Conservation (phyloP, 139 green algal species). For the Chlamydomonas sp. region DNA sequence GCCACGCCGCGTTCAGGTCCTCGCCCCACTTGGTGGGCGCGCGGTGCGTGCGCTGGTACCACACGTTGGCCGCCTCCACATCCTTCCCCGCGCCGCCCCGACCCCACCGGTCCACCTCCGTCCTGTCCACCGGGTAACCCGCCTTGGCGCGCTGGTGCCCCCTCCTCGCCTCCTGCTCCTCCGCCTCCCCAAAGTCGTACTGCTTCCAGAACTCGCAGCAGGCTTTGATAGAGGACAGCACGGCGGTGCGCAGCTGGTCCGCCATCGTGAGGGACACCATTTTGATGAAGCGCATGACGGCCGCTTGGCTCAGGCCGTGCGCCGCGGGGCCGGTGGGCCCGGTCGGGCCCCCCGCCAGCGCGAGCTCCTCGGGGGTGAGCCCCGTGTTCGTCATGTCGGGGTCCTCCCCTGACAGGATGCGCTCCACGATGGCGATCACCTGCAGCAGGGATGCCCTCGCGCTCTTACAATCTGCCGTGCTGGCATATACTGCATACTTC, state of each 20-base stretch:
- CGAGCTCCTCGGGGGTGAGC: conserved; percentile 1
- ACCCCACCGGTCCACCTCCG: neutral
- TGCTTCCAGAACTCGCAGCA: conserved; percentile 63
- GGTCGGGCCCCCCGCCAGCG: neutral
- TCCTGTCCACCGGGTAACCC: conserved; percentile 30
- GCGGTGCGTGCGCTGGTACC: conserved; percentile 16
- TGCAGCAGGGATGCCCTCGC: neutral
- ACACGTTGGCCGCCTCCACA: conserved; percentile 26
- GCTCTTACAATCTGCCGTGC: neutral
- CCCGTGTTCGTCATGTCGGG: conserved; percentile 7
- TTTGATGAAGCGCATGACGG: conserved; percentile 67
- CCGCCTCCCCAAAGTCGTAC: conserved; percentile 52
- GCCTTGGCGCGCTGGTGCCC: conserved; percentile 8
- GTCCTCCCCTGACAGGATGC: conserved; percentile 30
- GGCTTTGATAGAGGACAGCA: conserved; percentile 54
- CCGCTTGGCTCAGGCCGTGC: conserved; percentile 29
- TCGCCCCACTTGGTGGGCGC: conserved; percentile 52
- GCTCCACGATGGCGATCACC: conserved; percentile 54
- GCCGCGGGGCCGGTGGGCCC: neutral
- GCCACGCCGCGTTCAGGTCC: conserved; percentile 53
- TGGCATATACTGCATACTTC: neutral
- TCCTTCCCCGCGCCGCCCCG: neutral
- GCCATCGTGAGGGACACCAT: conserved; percentile 73
- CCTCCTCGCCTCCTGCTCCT: neutral
- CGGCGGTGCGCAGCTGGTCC: conserved; percentile 68